These are phyloP conservation scores for Leptographium procerum DNA, from an alignment of 2,329 filamentous ascomycete species.

Conservation along the genomic window DNA sequence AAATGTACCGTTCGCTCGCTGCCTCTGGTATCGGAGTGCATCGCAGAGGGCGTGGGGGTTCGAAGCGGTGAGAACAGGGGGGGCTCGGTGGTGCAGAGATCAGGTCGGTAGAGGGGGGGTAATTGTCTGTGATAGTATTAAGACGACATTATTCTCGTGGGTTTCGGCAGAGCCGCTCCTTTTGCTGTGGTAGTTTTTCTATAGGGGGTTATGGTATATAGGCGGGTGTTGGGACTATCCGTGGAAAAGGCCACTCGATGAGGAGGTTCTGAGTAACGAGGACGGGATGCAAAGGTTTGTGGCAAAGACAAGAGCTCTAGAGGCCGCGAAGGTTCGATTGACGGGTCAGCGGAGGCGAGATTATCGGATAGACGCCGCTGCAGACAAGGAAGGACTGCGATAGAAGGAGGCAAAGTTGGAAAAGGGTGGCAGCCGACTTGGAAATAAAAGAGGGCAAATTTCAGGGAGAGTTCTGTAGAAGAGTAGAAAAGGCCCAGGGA, in stretches of 20 bases:
- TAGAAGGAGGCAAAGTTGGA: too few relatives aligned
- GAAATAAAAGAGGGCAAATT: too few relatives aligned
- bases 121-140: not conserved
- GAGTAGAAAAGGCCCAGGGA: not conserved
- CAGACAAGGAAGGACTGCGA: too few relatives aligned
- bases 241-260: too few relatives aligned
- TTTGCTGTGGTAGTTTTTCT: not conserved
- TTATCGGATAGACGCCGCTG: too few relatives aligned
- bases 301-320: not conserved
- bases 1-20: conserved; percentile 27
- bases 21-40: conserved; percentile 14
- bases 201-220: too few relatives aligned
- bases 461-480: too few relatives aligned
- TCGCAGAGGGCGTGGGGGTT: not conserved
- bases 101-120: too few relatives aligned
- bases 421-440: too few relatives aligned
- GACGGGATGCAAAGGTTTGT: not conserved
- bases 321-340: too few relatives aligned
- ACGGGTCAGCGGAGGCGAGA: too few relatives aligned
- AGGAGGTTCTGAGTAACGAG: not conserved
- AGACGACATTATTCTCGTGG: not conserved
- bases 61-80: not conserved
- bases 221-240: too few relatives aligned
- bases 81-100: not conserved
- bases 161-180: not conserved